A percentile compares a stretch with the other conserved stretches of the same genome.
These are phyloP conservation scores for Fusarium marasasianum DNA, from an alignment of 2,329 filamentous ascomycete species.

Conservation along the genomic window DNA sequence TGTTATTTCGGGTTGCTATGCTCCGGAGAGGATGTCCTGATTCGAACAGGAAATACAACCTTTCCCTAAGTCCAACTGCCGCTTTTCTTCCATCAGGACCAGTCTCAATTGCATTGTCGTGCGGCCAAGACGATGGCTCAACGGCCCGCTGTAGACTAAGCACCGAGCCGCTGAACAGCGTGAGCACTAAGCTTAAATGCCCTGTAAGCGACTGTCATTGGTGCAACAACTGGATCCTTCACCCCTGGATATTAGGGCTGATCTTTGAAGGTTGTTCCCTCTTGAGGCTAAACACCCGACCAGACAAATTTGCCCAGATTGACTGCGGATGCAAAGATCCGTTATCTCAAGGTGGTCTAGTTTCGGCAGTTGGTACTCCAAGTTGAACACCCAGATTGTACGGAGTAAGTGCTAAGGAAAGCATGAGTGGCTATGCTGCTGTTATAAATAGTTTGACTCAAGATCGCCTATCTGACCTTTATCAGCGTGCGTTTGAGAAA, in stretches of 20 bases:
- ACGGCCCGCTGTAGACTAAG: neutral
- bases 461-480: neutral
- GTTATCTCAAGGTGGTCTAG: neutral
- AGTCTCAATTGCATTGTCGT: neutral
- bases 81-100: neutral
- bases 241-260: constrained; percentile 8
- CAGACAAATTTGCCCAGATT: neutral
- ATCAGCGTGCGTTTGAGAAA: neutral
- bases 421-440: neutral
- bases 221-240: neutral
- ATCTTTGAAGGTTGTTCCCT: neutral
- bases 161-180: neutral
- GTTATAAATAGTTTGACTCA: neutral
- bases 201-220: neutral
- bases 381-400: neutral
- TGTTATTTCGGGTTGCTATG: neutral
- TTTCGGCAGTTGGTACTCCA: neutral
- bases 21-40: neutral
- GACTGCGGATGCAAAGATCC: neutral
- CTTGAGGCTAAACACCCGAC: neutral
- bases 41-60: neutral
- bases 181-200: constrained; percentile 2
- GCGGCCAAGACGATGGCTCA: neutral
- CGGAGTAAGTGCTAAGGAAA: neutral
- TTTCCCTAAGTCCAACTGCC: neutral